Base-by-base conservation (phyloP, 129 eudicot genomes). In the Arctium lappa region DNA sequence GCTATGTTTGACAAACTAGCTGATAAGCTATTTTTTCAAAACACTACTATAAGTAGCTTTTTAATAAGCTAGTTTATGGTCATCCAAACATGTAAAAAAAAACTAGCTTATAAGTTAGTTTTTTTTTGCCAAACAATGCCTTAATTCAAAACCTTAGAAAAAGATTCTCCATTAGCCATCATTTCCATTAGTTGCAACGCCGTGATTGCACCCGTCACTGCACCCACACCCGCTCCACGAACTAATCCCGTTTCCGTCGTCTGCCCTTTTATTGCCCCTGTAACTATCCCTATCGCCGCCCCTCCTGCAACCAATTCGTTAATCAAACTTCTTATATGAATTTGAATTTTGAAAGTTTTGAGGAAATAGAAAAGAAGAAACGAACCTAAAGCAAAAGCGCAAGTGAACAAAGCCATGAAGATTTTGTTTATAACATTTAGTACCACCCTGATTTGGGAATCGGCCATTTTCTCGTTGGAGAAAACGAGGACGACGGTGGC, bases 221-320 rank as follows among this genome's bases (percentile, higher is more conserved):
- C 92, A 60, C 98, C 98, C 13, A 91, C 90, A 60, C 84, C 89
- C 4, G 94, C 89, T 33, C 98, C 97, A 62, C 92, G 93, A 62
- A 88, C 56, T 2, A 91, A 42, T 73, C 98, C 98, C 2, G 96
- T 89, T 79, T 94, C 98, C 15, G 92, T 94, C 0, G 98, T 92
- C 79, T 92, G 97, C 42, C 98, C 98, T 80, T 91, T 88, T 4
- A 94, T 76, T 3, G 96, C 97, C 72, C 98, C 98, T 11, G 88
- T 83, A 12, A 94, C 73, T 66, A 85, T 53, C 75, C 98, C 98
- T 22, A 94, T 78, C 2, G 69, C 80, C 60, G 95, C 92, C 79
- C 98, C 98, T 76, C 94, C 97, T 94, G 75, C 79, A 74, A n/a
- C 39, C 31, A 13, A 74, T 22, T 6, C 12, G 53, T 39, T 9